A percentile compares a stretch with the other conserved stretches of the same genome.
Conservation (phyloP, 169 alveolate species). For the Plasmodium coatneyi region DNA sequence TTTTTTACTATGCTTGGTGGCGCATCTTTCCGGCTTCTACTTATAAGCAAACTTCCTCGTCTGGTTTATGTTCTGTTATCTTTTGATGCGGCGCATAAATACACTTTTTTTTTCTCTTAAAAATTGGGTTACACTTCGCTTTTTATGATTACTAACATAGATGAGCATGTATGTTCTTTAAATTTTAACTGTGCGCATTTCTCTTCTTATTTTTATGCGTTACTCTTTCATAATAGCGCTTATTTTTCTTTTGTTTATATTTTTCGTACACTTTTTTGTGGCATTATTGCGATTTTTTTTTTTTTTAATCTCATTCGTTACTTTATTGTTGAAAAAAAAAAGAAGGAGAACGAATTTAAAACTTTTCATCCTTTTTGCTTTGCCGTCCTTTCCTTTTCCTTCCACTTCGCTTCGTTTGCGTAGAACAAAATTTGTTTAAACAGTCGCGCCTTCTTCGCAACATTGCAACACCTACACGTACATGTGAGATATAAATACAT, state of each 20-base stretch:
- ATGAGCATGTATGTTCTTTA: neutral
- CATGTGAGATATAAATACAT: conserved; percentile 5
- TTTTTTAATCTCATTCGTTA: neutral
- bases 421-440: neutral
- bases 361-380: neutral
- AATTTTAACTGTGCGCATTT: neutral
- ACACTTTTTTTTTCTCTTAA: neutral
- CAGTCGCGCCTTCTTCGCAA: neutral
- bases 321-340: neutral
- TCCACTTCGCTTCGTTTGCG: neutral
- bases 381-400: neutral
- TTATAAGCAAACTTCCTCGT: neutral
- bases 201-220: neutral
- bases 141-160: neutral
- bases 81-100: neutral
- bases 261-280: neutral
- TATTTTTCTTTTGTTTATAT: neutral
- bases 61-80: neutral
- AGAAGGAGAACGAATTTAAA: neutral
- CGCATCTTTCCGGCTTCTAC: neutral
- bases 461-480: neutral
- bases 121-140: neutral
- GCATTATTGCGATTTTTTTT: neutral
- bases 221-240: neutral
- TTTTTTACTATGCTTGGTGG: neutral